Percentiles rank a stretch among this genome's conserved stretches.
phyloP scores from a whole-genome alignment of 257 asterid genomes.

The Solanum ossicruentum region DNA sequence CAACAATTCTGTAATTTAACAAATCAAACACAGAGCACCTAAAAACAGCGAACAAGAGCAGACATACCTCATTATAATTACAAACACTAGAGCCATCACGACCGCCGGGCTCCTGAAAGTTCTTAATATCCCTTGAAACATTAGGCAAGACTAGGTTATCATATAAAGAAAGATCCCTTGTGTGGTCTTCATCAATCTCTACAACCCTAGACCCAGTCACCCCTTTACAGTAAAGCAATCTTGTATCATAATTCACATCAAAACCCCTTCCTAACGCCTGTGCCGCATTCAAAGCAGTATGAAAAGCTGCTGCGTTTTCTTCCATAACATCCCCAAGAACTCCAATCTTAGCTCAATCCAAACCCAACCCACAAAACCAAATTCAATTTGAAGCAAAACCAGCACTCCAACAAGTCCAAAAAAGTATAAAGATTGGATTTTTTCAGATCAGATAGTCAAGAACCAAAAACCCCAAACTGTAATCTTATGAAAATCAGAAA shows the following conservation, averaged over 20 bases:
- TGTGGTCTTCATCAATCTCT: conserved; percentile 55
- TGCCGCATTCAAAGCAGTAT: conserved; percentile 55
- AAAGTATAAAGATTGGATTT: not conserved
- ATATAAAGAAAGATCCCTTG: conserved; percentile 54
- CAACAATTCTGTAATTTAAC: not conserved
- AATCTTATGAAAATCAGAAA: not conserved
- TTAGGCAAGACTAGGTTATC: conserved; percentile 46
- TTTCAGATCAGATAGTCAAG: not conserved
- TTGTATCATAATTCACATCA: conserved; percentile 80
- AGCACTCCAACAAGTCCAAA: not conserved
- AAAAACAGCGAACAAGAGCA: not conserved
- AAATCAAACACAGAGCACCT: not conserved
- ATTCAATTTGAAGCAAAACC: not conserved
- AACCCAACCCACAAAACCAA: not conserved
- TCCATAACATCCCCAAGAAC: conserved; percentile 42
- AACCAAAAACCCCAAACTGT: not conserved
- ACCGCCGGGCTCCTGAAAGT: conserved; percentile 30
- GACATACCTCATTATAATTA: conserved; percentile 49
- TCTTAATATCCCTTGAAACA: conserved; percentile 64
- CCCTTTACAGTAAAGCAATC: conserved; percentile 82
- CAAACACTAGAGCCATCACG: conserved; percentile 77
- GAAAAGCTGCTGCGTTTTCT: conserved; percentile 78
- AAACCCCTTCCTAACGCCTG: conserved; percentile 84
- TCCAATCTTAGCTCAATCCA: not conserved
- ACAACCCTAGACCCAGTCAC: conserved; percentile 58